Evolutionary conservation across 208 protist species (phyloP).

Genomic region (Trypanosomatidae sp.): DNA sequence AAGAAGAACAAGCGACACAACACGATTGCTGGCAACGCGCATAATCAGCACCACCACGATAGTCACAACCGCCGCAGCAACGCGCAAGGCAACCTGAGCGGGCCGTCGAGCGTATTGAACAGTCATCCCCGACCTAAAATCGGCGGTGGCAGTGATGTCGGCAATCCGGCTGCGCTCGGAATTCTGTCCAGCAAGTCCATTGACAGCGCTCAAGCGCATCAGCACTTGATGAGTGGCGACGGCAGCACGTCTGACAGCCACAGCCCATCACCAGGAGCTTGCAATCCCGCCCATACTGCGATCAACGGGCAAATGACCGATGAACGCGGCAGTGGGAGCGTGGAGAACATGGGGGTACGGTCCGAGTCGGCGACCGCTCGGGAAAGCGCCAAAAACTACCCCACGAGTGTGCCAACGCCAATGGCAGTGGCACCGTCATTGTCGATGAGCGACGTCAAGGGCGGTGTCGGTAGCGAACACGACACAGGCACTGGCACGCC

Average conservation of each 20-base stretch:
- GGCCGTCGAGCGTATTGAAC: slow-evolving; percentile 3
- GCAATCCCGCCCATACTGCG: not conserved
- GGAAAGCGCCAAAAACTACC: not conserved
- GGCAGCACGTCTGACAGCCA: slow-evolving; percentile 4
- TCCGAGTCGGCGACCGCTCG: no score
- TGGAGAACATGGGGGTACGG: not conserved
- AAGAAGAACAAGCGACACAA: slow-evolving; percentile 19
- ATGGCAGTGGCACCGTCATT: not conserved
- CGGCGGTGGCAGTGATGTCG: slow-evolving; percentile 2
- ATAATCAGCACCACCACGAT: slow-evolving; percentile 14
- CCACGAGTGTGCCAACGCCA: not conserved
- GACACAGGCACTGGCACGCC: not conserved
- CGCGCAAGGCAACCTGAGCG: not conserved
- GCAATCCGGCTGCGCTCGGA: slow-evolving; percentile 10
- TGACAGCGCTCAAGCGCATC: slow-evolving; percentile 8
- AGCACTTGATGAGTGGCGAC: not conserved
- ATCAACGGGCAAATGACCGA: not conserved
- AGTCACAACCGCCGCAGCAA: not conserved
- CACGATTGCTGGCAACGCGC: not conserved
- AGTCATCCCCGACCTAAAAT: slow-evolving; percentile 9
- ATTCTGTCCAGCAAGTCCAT: slow-evolving; percentile 13
- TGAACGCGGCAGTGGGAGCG: not conserved
- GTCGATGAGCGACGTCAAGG: not conserved
- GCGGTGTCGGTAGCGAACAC: not conserved
- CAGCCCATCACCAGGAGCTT: not conserved